Percentiles rank a stretch among this genome's conserved stretches.
Evolutionary conservation across 148 eudicot genomes (phyloP).

Genomic region (Nyssa sinensis): DNA sequence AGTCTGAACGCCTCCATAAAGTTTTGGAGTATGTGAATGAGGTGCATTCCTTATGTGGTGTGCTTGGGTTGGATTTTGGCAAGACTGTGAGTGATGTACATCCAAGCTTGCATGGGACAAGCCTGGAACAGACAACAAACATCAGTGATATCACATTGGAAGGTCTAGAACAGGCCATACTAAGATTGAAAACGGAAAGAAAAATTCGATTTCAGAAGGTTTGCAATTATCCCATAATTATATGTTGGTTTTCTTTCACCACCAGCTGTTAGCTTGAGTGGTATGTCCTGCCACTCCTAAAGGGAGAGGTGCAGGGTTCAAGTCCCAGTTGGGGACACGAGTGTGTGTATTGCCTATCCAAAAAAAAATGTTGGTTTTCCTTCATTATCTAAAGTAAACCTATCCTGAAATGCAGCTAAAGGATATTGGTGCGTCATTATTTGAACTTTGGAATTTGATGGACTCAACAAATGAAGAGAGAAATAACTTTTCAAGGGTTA

Average conservation of each 20-base stretch:
- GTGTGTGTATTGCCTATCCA: too few species aligned
- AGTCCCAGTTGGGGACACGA: too few species aligned
- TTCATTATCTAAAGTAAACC: slow-evolving; percentile 7
- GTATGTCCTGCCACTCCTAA: too few species aligned
- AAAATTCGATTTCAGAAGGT: slow-evolving; percentile 65
- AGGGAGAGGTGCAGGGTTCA: too few species aligned
- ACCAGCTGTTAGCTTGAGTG: too few species aligned
- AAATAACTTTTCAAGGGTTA: slow-evolving; percentile 27
- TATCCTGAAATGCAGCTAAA: slow-evolving; percentile 38
- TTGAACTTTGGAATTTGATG: slow-evolving; percentile 57
- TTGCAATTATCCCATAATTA: neutral
- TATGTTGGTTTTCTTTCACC: neutral
- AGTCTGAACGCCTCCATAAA: slow-evolving; percentile 59
- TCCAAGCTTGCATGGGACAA: slow-evolving; percentile 56
- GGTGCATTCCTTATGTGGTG: slow-evolving; percentile 54
- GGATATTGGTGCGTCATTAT: slow-evolving; percentile 42
- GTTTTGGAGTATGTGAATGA: slow-evolving; percentile 60
- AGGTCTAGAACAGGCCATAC: slow-evolving; percentile 51
- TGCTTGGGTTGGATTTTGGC: slow-evolving; percentile 61
- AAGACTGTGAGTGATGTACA: slow-evolving; percentile 58
- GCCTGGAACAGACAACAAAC: slow-evolving; percentile 48
- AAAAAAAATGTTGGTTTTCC: too few species aligned
- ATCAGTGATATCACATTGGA: slow-evolving; percentile 52
- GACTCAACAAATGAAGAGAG: slow-evolving; percentile 46
- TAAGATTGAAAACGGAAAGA: slow-evolving; percentile 48